A percentile compares a stretch with the other conserved stretches of the same genome.
Conservation (phyloP, 768 basidiomycete genomes). For the Podaxis rugospora region DNA sequence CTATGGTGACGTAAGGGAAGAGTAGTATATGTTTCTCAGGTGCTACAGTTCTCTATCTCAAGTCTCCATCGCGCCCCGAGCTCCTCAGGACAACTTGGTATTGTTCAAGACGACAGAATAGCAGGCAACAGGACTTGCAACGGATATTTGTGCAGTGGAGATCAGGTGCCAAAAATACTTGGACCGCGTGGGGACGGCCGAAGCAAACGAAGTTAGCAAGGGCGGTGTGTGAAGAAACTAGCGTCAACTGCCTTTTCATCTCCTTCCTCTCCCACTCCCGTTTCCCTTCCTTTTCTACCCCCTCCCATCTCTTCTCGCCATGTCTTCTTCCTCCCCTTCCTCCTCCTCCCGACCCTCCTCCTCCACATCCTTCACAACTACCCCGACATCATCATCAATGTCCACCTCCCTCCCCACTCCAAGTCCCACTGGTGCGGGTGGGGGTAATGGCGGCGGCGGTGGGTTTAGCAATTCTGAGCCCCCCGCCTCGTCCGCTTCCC, state of each 20-base stretch:
- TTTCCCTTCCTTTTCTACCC: neutral
- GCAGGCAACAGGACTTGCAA: neutral
- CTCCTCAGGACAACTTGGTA: neutral
- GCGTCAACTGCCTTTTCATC: slow-evolving; percentile 1
- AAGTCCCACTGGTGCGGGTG: neutral
- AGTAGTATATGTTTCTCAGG: neutral
- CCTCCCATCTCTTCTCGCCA: neutral
- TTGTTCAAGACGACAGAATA: neutral
- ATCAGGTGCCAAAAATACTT: slow-evolving; percentile 5
- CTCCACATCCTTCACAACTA: neutral
- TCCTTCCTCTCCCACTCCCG: neutral
- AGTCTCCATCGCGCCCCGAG: neutral
- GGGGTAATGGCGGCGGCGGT: neutral
- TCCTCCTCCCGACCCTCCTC: neutral
- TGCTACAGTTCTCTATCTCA: neutral
- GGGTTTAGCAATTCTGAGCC: slow-evolving; percentile 3
- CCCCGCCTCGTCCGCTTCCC: slow-evolving; percentile 24
- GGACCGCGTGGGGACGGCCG: slow-evolving; percentile 2
- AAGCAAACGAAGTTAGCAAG: neutral
- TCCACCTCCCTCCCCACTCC: slow-evolving; percentile 1
- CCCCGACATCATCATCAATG: neutral
- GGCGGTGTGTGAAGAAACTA: slow-evolving; percentile 5
- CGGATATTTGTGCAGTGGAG: neutral
- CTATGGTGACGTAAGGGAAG: neutral
- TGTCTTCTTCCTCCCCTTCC: neutral